Percentiles rank a stretch among this genome's conserved stretches.
phyloP scores from a whole-genome alignment of 495 filamentous ascomycete species.

The Sabuloglossum arenarium region DNA sequence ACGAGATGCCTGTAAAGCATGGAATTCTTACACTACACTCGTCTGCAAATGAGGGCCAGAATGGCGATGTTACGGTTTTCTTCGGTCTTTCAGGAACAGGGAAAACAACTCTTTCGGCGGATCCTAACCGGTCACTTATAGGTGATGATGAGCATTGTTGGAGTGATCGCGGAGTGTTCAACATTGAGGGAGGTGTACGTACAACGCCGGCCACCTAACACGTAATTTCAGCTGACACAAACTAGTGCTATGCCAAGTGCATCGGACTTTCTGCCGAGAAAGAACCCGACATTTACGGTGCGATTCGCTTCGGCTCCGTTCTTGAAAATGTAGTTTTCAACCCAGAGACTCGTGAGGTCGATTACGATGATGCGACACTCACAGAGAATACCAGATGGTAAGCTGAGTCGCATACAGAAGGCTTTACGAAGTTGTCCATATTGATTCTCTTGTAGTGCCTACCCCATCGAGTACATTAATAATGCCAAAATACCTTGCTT shows the following conservation, averaged over 20 bases:
- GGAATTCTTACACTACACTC: conserved; percentile 95
- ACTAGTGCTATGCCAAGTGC: conserved; percentile 84
- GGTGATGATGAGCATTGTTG: conserved; percentile 99
- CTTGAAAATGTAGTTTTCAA: conserved; percentile 98
- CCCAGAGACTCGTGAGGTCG: conserved; percentile 66
- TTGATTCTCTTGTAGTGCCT: conserved; percentile 34
- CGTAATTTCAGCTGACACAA: not conserved
- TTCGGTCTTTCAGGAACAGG: conserved; percentile 97
- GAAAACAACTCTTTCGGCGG: conserved; percentile 94
- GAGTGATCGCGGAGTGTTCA: conserved; percentile 92
- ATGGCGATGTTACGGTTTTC: conserved; percentile 91
- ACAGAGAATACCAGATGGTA: conserved; percentile 92
- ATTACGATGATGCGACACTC: conserved; percentile 87
- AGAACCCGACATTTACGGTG: conserved; percentile 94
- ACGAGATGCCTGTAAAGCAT: conserved; percentile 99
- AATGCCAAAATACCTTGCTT: conserved; percentile 98
- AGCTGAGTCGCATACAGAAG: conserved; percentile 4
- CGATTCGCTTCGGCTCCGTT: conserved; percentile 91
- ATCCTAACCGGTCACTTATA: conserved; percentile 88
- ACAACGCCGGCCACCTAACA: not conserved
- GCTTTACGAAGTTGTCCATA: not conserved
- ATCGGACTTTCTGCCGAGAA: conserved; percentile 96
- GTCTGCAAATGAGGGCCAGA: conserved; percentile 73
- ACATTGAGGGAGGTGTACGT: conserved; percentile 74
- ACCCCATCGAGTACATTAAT: conserved; percentile 95